phyloP scores from a whole-genome alignment of 495 filamentous ascomycete species.

The Bacidia rubella region DNA sequence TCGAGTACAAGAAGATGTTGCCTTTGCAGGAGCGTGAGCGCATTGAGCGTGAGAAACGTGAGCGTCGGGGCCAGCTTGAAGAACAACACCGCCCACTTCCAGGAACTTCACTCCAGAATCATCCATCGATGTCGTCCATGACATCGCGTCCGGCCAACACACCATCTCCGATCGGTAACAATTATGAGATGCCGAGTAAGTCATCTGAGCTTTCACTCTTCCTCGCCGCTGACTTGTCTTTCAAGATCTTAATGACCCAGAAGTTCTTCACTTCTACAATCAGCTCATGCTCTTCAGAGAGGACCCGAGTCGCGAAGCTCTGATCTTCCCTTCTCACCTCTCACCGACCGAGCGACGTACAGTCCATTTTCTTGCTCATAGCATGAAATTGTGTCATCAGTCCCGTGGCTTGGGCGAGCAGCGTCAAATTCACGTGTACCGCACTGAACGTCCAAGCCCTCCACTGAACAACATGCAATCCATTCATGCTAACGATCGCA shows the following conservation, averaged over 20 bases:
- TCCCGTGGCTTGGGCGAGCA: slow-evolving; percentile 77
- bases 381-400: slow-evolving; percentile 80
- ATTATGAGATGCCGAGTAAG: slow-evolving; percentile 50
- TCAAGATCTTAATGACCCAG: slow-evolving; percentile 80
- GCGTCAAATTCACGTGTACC: slow-evolving; percentile 79
- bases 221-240: slow-evolving; percentile 8
- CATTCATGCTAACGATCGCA: slow-evolving; percentile 56
- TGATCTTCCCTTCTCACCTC: slow-evolving; percentile 70
- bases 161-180: slow-evolving; percentile 54
- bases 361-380: slow-evolving; percentile 87
- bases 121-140: slow-evolving; percentile 73
- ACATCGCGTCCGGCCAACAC: slow-evolving; percentile 58
- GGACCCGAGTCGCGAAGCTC: slow-evolving; percentile 48
- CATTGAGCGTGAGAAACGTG: slow-evolving; percentile 93
- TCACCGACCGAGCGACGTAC: slow-evolving; percentile 72
- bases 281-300: slow-evolving; percentile 82
- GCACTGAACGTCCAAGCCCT: slow-evolving; percentile 50
- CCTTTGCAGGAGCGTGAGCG: slow-evolving; percentile 86
- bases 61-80: slow-evolving; percentile 89
- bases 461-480: slow-evolving; percentile 44
- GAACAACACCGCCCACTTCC: slow-evolving; percentile 80
- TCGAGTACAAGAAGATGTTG: slow-evolving; percentile 99
- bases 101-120: slow-evolving; percentile 53
- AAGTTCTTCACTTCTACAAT: slow-evolving; percentile 75
- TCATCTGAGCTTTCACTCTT: not conserved